Conservation (phyloP, 495 filamentous ascomycete species). For the Trichoderma asperelloides region DNA sequence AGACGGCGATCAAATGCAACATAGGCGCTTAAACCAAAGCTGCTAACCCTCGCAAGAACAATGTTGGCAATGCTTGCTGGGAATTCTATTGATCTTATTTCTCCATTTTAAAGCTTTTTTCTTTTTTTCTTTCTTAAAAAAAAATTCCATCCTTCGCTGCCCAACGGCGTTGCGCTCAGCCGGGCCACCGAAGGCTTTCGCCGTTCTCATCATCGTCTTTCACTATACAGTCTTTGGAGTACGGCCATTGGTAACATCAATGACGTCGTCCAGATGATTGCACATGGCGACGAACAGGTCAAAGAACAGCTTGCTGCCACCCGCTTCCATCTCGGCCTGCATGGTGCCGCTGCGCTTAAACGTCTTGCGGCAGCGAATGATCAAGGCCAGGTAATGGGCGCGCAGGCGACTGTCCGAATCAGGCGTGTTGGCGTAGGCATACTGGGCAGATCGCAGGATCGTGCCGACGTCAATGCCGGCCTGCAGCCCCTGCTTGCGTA, state of each 20-base stretch:
- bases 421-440: constrained; percentile 88
- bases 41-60: too few relatives aligned
- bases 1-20: background rate
- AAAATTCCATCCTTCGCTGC: background rate
- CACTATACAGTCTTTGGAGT: constrained; percentile 42
- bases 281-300: constrained; percentile 96
- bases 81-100: background rate
- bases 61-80: background rate
- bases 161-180: background rate
- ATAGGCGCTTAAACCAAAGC: too few relatives aligned
- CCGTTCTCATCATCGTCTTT: constrained; percentile 12
- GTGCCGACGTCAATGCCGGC: constrained; percentile 73
- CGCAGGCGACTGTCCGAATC: constrained; percentile 82
- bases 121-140: background rate
- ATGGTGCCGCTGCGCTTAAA: constrained; percentile 95
- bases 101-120: background rate
- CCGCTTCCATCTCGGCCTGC: constrained; percentile 92
- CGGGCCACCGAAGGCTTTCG: constrained; percentile 1
- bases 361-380: constrained; percentile 85
- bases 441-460: constrained; percentile 82
- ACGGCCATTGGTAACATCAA: constrained; percentile 48
- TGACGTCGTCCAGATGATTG: constrained; percentile 89
- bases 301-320: constrained; percentile 78
- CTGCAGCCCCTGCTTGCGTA: constrained; percentile 89
- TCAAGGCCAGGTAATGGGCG: constrained; percentile 88